These are phyloP conservation scores for Trametes sp. DNA, from an alignment of 1,284 basidiomycete species.

Conservation along the genomic window DNA sequence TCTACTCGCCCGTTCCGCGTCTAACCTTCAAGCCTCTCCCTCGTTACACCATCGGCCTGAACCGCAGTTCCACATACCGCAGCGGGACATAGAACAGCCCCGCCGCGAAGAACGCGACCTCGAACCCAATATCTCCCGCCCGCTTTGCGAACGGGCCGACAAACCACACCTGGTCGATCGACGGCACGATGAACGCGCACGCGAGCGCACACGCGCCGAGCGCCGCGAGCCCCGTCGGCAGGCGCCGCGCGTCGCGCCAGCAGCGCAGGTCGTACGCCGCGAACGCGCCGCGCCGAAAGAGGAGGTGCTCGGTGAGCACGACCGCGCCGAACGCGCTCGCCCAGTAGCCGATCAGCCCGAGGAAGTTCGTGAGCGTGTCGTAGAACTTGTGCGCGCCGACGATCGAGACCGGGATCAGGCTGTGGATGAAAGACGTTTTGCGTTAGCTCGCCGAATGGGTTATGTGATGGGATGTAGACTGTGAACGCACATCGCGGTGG, in stretches of 20 bases:
- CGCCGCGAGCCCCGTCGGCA: slow-evolving; percentile 75
- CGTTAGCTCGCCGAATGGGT: no score
- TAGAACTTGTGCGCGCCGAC: slow-evolving; percentile 75
- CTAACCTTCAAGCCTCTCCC: slow-evolving; percentile 23
- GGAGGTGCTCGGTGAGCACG: slow-evolving; percentile 68
- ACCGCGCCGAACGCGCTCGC: slow-evolving; percentile 64
- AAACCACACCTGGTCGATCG: slow-evolving; percentile 79
- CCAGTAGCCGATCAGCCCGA: slow-evolving; percentile 82
- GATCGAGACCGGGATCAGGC: slow-evolving; percentile 66
- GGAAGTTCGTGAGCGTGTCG: slow-evolving; percentile 69
- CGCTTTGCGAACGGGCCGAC: slow-evolving; percentile 70
- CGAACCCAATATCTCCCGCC: slow-evolving; percentile 84
- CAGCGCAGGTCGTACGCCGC: slow-evolving; percentile 55
- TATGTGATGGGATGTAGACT: no score
- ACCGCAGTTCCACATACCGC: slow-evolving; percentile 49
- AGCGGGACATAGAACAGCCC: slow-evolving; percentile 65
- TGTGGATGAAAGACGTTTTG: slow-evolving; percentile 11
- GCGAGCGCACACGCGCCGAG: slow-evolving; percentile 57
- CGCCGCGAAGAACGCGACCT: slow-evolving; percentile 66
- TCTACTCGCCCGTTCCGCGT: no score
- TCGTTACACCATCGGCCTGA: slow-evolving; percentile 32
- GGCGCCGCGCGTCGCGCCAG: slow-evolving; percentile 61
- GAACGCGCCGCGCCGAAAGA: slow-evolving; percentile 63
- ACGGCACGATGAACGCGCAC: slow-evolving; percentile 68
- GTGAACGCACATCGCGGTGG: slow-evolving; percentile 75